Evolutionary conservation across 2,329 filamentous ascomycete species (phyloP).

Genomic region (Emmonsiellopsis sp.): DNA sequence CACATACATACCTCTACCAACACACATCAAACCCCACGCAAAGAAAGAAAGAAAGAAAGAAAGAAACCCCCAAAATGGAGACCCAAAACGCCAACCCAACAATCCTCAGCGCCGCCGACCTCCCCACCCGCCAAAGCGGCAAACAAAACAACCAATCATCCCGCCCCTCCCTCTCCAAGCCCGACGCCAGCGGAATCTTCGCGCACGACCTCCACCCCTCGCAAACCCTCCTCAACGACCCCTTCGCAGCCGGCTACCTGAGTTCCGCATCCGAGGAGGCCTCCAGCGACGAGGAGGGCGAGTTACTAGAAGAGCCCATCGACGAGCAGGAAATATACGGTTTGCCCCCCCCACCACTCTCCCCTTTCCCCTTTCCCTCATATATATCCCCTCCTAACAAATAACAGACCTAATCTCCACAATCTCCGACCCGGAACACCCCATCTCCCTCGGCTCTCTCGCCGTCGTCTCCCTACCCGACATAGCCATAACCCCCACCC

Average conservation of each 20-base stretch:
- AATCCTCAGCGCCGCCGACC: slow-evolving; percentile 76
- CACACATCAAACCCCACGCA: background rate
- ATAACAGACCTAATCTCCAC: slow-evolving; percentile 75
- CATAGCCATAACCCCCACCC: slow-evolving; percentile 65
- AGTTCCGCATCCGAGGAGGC: slow-evolving; percentile 22
- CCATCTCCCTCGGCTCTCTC: slow-evolving; percentile 82
- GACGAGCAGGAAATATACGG: slow-evolving; percentile 97
- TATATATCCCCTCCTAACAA: slow-evolving; percentile 25
- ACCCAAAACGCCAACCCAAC: slow-evolving; percentile 76
- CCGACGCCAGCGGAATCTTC: slow-evolving; percentile 39
- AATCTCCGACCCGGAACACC: slow-evolving; percentile 94
- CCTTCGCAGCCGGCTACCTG: slow-evolving; percentile 33
- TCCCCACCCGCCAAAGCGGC: slow-evolving; percentile 60
- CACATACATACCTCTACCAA: background rate
- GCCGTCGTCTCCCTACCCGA: slow-evolving; percentile 95
- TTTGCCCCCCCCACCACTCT: slow-evolving; percentile 26
- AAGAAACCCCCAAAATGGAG: background rate
- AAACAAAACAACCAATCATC: slow-evolving; percentile 21
- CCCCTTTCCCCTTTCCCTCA: background rate
- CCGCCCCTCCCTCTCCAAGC: slow-evolving; percentile 31
- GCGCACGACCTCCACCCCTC: slow-evolving; percentile 39
- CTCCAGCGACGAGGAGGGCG: slow-evolving; percentile 41
- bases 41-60: background rate
- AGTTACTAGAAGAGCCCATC: slow-evolving; percentile 66
- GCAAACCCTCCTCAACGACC: slow-evolving; percentile 41